A percentile compares a stretch with the other conserved stretches of the same genome.
Conservation (phyloP, 805 yeast species). For the Ogataea pini region DNA sequence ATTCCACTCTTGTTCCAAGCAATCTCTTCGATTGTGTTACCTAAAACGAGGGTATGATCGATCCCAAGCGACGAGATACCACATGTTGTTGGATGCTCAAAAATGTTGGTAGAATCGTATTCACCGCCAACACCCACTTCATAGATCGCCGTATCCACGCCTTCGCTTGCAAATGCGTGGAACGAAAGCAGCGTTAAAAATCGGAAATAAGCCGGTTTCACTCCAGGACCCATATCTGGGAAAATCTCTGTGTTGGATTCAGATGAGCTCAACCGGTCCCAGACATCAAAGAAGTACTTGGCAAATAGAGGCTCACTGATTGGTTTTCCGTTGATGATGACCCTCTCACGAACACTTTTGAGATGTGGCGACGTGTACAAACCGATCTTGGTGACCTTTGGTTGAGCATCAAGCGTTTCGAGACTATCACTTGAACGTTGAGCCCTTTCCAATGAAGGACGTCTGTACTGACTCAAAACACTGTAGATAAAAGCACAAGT, state of each 20-base stretch:
- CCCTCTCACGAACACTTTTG: slow-evolving; percentile 88
- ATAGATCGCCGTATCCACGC: slow-evolving; percentile 89
- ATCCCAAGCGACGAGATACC: slow-evolving; percentile 88
- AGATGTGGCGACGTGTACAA: slow-evolving; percentile 96
- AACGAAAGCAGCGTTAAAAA: slow-evolving; percentile 86
- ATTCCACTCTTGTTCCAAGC: slow-evolving; percentile 98
- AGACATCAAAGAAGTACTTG: slow-evolving; percentile 88
- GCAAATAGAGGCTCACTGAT: slow-evolving; percentile 79
- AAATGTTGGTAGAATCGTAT: slow-evolving; percentile 92
- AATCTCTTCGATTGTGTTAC: slow-evolving; percentile 82
- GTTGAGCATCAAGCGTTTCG: slow-evolving; percentile 11
- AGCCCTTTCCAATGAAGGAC: slow-evolving; percentile 12
- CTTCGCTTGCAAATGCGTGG: slow-evolving; percentile 85
- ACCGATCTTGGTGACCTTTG: slow-evolving; percentile 64
- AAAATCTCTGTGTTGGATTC: slow-evolving; percentile 54
- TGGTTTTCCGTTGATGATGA: slow-evolving; percentile 84
- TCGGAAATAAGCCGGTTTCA: slow-evolving; percentile 92
- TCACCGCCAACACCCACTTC: slow-evolving; percentile 99
- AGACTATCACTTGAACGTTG: neutral
- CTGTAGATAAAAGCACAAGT: slow-evolving; percentile 93
- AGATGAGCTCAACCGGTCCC: slow-evolving; percentile 69
- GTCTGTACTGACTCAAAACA: slow-evolving; percentile 65
- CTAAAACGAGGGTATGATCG: slow-evolving; percentile 87
- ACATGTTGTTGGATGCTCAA: slow-evolving; percentile 75
- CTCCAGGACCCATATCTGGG: slow-evolving; percentile 72